These are phyloP conservation scores for Cystofilobasidium ferigula DNA, from an alignment of 768 basidiomycete genomes.

Conservation along the genomic window DNA sequence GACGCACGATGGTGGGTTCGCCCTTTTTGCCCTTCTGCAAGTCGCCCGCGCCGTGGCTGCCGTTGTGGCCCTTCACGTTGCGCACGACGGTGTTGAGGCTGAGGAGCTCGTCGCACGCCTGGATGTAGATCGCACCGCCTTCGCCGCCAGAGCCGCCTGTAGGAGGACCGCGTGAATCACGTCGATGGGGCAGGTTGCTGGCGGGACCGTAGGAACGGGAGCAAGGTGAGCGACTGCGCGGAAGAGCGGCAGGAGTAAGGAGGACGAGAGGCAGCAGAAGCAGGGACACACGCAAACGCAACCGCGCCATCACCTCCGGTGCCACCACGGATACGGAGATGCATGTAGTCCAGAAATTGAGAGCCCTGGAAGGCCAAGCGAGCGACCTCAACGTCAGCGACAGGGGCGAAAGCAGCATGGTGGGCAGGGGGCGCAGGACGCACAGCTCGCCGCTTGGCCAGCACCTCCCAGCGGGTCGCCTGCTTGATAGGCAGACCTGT, in stretches of 20 bases:
- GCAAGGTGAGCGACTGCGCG: too few species aligned
- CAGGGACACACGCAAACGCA: slow-evolving; percentile 12
- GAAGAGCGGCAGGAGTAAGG: background rate
- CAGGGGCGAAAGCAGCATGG: background rate
- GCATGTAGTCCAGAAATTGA: slow-evolving; percentile 20
- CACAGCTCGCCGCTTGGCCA: slow-evolving; percentile 20
- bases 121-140: slow-evolving; percentile 23
- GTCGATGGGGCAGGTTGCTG: slow-evolving; percentile 15
- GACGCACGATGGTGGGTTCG: slow-evolving; percentile 6
- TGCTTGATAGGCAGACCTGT: background rate
- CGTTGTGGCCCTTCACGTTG: background rate
- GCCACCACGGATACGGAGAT: slow-evolving; percentile 16
- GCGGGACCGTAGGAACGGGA: background rate
- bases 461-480: slow-evolving; percentile 9
- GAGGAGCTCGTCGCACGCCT: slow-evolving; percentile 4
- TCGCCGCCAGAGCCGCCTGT: slow-evolving; percentile 15
- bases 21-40: slow-evolving; percentile 16
- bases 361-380: background rate
- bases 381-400: background rate
- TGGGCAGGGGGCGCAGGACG: background rate
- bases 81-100: slow-evolving; percentile 3
- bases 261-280: background rate
- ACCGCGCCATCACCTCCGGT: slow-evolving; percentile 17
- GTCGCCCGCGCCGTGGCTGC: slow-evolving; percentile 18
- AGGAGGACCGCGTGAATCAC: slow-evolving; percentile 15